Base-by-base conservation (phyloP, 2,329 filamentous ascomycete genomes). In the Fusarium setosum region DNA sequence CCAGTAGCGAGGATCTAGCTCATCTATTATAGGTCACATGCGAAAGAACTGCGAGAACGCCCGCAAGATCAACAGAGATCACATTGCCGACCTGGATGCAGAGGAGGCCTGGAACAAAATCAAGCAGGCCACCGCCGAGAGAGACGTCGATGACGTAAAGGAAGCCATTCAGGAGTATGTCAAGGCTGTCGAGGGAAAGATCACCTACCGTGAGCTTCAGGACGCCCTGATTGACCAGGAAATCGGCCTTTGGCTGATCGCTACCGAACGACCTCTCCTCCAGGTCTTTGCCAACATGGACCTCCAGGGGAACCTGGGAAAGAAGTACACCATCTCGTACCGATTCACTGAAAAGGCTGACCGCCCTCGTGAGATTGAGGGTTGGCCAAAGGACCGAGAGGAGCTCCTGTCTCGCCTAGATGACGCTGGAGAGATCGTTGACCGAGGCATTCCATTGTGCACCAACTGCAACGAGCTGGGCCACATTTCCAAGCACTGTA, bases 261-360 rank as follows among this genome's bases (percentile, higher is more conserved):
- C 87, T 6, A 75, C 86, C 6, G 85, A 91, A 79, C 84, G 86
- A 65, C 77, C 84, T 31, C 74, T 82, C 6, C 75, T 91, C 1
- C 72, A 78, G 2, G 87, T 88, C 6, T 84, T 89, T 67, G 91
- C 88, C 61, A 90, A 91, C 76, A 90, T 92, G 86, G 89, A 92
- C 65, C 79, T 92, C 2, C 89, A 92, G 71, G 90, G 90, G 6
- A 86, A 90, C 61, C 79, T 90, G 18, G 84, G 84, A 57, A 88
- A 88, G 75, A 88, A 88, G 73, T 92, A 85, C 68, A 84, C 84
- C 1, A 81, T 92, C 48, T 86, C 86, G 0, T 88, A 89, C 72
- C 86, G 90, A 47, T 88, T 89, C 67, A 82, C 82, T 2, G 76
- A 83, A 29, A 86, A 86, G 65, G 85, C 90, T 0, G 75, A 79